phyloP scores from a whole-genome alignment of 1,284 basidiomycete genomes.

The Cutaneotrichosporon spelunceum region DNA sequence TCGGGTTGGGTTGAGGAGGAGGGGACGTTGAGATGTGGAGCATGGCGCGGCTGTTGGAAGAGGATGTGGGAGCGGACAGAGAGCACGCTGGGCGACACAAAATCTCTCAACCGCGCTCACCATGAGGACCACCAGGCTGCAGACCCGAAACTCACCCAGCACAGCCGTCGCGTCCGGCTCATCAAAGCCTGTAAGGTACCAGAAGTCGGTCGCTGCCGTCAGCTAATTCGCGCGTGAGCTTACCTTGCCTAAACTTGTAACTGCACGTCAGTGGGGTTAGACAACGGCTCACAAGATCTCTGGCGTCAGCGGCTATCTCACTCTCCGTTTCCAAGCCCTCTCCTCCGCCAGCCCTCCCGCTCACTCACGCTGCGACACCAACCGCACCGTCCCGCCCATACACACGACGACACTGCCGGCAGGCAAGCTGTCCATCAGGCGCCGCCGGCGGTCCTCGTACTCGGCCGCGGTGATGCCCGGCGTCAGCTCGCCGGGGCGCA shows the following conservation, averaged over 20 bases:
- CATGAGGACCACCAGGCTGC: background rate
- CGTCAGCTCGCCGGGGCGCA: slow-evolving; percentile 68
- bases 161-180: slow-evolving; percentile 88
- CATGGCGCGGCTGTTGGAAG: no score
- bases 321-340: background rate
- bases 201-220: slow-evolving; percentile 71
- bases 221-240: slow-evolving; percentile 8
- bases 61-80: background rate
- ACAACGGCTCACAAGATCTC: slow-evolving; percentile 57
- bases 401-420: slow-evolving; percentile 74
- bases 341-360: background rate
- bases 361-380: slow-evolving; percentile 77
- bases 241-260: slow-evolving; percentile 85
- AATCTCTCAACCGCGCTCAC: background rate
- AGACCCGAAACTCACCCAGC: slow-evolving; percentile 57
- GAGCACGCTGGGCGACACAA: background rate
- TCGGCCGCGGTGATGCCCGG: slow-evolving; percentile 78
- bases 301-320: slow-evolving; percentile 28
- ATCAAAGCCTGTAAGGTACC: slow-evolving; percentile 91
- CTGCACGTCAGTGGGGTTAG: slow-evolving; percentile 52
- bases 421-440: slow-evolving; percentile 73
- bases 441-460: slow-evolving; percentile 72
- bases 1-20: background rate
- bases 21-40: no score
- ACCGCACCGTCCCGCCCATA: slow-evolving; percentile 75